These are phyloP conservation scores for Pulveroboletus sp. DNA, from an alignment of 1,284 basidiomycete genomes.

Conservation along the genomic window DNA sequence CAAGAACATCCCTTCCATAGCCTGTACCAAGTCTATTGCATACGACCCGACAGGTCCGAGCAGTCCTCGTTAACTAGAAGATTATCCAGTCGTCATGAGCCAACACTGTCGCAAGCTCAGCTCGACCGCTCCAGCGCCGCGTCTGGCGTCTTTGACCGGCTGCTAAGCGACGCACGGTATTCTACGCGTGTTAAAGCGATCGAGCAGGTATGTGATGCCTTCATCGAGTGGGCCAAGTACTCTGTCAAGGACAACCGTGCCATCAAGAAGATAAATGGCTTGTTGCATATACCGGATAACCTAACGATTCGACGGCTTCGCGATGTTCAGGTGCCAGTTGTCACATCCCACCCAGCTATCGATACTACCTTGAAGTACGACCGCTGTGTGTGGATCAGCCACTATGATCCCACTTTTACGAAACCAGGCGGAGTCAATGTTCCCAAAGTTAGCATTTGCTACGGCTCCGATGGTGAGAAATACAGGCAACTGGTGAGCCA, in stretches of 20 bases:
- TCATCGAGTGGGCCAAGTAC: slow-evolving; percentile 77
- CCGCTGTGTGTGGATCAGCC: slow-evolving; percentile 60
- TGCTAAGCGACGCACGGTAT: slow-evolving; percentile 43
- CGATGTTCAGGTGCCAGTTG: slow-evolving; percentile 72
- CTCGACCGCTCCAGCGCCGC: slow-evolving; percentile 66
- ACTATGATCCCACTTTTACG: slow-evolving; percentile 58
- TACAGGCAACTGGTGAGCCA: slow-evolving; percentile 81
- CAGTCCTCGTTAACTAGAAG: slow-evolving; percentile 30
- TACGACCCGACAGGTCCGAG: slow-evolving; percentile 41
- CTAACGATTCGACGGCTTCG: slow-evolving; percentile 46
- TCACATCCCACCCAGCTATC: slow-evolving; percentile 70
- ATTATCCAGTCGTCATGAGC: slow-evolving; percentile 40
- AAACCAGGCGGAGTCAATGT: slow-evolving; percentile 79
- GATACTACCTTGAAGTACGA: slow-evolving; percentile 71
- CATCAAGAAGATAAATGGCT: slow-evolving; percentile 23
- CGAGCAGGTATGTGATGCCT: slow-evolving; percentile 68
- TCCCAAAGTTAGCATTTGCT: slow-evolving; percentile 80
- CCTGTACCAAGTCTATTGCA: slow-evolving; percentile 85
- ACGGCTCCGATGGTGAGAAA: slow-evolving; percentile 62
- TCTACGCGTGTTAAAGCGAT: slow-evolving; percentile 52
- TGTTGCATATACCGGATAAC: slow-evolving; percentile 39
- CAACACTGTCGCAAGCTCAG: slow-evolving; percentile 33
- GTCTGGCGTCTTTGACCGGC: slow-evolving; percentile 57
- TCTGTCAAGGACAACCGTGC: slow-evolving; percentile 39
- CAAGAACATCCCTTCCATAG: slow-evolving; percentile 93